Evolutionary conservation across 2,329 filamentous ascomycete species (phyloP).

Genomic region (Paraconiothyrium sp.): DNA sequence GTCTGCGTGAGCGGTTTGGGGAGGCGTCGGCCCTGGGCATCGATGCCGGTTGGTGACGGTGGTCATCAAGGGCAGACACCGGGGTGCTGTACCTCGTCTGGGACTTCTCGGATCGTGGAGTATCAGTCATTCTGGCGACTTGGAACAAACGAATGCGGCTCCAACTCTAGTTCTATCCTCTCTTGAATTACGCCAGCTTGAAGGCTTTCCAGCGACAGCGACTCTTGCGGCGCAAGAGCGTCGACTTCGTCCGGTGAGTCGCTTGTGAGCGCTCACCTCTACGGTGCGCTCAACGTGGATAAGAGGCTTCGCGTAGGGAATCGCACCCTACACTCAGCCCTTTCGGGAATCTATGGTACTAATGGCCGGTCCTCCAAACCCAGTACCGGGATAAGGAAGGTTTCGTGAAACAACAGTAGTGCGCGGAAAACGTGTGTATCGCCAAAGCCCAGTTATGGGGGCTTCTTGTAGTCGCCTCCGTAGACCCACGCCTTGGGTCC

Average conservation of each 20-base stretch:
- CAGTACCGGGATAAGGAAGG: conserved; percentile 33
- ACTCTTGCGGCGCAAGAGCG: conserved; percentile 45
- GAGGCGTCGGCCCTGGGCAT: conserved; percentile 67
- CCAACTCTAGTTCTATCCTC: conserved; percentile 18
- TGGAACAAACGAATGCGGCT: conserved; percentile 35
- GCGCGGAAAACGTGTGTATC: conserved; percentile 26
- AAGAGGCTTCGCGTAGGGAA: conserved; percentile 56
- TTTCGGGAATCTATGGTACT: conserved; percentile 26
- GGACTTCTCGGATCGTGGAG: conserved; percentile 71
- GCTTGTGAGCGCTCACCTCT: conserved; percentile 64
- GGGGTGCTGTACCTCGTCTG: conserved; percentile 76
- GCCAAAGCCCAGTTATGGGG: conserved; percentile 82
- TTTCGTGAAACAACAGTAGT: conserved; percentile 27
- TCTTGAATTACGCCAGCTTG: conserved; percentile 38
- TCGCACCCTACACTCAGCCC: conserved; percentile 57
- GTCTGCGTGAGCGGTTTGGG: conserved; percentile 64
- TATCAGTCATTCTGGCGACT: conserved; percentile 60
- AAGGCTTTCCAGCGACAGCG: conserved; percentile 18
- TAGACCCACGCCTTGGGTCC: conserved; percentile 95
- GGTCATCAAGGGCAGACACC: conserved; percentile 85
- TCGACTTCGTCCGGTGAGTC: conserved; percentile 54
- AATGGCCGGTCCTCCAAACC: conserved; percentile 41
- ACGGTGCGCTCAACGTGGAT: conserved; percentile 62
- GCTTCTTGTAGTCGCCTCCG: conserved; percentile 91
- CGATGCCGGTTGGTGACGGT: conserved; percentile 73